Evolutionary conservation across 2,329 filamentous ascomycete species (phyloP).

Genomic region (Aspergillus piperis): DNA sequence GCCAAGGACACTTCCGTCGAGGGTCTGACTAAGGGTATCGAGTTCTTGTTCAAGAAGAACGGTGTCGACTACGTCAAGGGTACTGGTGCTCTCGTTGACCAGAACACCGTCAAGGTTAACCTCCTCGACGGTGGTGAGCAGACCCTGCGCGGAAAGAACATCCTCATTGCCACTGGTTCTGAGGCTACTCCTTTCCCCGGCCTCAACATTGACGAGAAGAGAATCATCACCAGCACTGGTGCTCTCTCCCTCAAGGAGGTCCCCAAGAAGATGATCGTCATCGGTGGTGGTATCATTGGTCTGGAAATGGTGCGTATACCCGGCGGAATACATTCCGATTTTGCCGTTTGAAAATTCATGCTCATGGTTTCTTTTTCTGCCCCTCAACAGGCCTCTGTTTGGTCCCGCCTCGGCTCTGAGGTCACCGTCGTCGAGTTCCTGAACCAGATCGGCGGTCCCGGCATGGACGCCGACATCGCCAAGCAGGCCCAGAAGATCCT

Average conservation of each 20-base stretch:
- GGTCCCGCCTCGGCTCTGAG: constrained; percentile 89
- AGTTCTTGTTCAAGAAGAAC: constrained; percentile 99
- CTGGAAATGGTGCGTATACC: constrained; percentile 77
- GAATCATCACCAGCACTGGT: constrained; percentile 93
- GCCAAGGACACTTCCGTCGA: constrained; percentile 91
- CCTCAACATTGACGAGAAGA: constrained; percentile 94
- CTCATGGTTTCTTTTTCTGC: constrained; percentile 4
- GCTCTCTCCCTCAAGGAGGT: constrained; percentile 87
- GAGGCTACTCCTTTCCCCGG: constrained; percentile 97
- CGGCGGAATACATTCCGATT: constrained; percentile 1
- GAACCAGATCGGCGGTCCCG: constrained; percentile 92
- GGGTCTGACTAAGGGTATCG: constrained; percentile 92
- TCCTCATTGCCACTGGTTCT: constrained; percentile 93
- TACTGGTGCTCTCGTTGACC: constrained; percentile 79
- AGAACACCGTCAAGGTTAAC: constrained; percentile 88
- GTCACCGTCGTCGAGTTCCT: constrained; percentile 98
- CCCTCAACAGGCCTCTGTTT: constrained; percentile 70
- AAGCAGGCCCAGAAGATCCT: constrained; percentile 92
- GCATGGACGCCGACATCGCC: constrained; percentile 93
- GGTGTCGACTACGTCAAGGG: constrained; percentile 98
- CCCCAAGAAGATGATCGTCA: constrained; percentile 94
- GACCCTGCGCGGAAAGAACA: constrained; percentile 88
- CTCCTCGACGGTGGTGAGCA: constrained; percentile 90
- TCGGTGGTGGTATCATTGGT: constrained; percentile 97
- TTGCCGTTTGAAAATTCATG: constrained; percentile 11